Percentiles rank a stretch among this genome's conserved stretches.
Conservation (phyloP, 495 filamentous ascomycete genomes). For the Hypoxylon lenormandii region DNA sequence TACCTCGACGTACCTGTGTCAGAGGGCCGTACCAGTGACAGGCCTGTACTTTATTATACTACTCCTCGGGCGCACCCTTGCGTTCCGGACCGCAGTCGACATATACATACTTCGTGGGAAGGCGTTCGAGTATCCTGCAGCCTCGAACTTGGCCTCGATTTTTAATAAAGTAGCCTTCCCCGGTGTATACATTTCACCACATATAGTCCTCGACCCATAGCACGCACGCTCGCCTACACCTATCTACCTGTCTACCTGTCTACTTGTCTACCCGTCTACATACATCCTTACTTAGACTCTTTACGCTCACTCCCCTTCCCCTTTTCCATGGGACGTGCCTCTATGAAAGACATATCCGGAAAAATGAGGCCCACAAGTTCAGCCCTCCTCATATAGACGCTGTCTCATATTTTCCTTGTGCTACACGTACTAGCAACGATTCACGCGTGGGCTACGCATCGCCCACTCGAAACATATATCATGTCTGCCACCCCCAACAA, state of each 20-base stretch:
- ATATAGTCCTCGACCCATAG: conserved; percentile 20
- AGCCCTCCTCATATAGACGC: conserved; percentile 49
- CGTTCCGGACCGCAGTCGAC: conserved; percentile 51
- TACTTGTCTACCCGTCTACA: conserved; percentile 23
- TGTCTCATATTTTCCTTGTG: conserved; percentile 47
- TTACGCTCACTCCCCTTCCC: conserved; percentile 42
- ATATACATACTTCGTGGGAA: conserved; percentile 51
- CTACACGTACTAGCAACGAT: conserved; percentile 41
- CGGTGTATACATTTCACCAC: conserved; percentile 44
- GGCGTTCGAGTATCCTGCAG: conserved; percentile 50
- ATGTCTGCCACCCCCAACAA: conserved; percentile 55
- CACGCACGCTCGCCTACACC: background rate
- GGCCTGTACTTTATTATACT: conserved; percentile 50
- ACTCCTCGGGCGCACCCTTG: conserved; percentile 48
- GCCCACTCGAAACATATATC: conserved; percentile 48
- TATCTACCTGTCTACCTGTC: conserved; percentile 12
- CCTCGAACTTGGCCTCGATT: conserved; percentile 49
- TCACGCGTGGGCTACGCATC: conserved; percentile 42
- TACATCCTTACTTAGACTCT: conserved; percentile 25
- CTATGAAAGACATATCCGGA: conserved; percentile 47
- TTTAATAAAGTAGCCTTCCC: conserved; percentile 51
- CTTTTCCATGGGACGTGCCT: conserved; percentile 47
- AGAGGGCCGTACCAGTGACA: conserved; percentile 49
- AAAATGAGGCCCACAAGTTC: conserved; percentile 53
- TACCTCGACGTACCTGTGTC: conserved; percentile 54